These are phyloP conservation scores for Fragaria iinumae DNA, from an alignment of 306 rosid species.

Conservation along the genomic window DNA sequence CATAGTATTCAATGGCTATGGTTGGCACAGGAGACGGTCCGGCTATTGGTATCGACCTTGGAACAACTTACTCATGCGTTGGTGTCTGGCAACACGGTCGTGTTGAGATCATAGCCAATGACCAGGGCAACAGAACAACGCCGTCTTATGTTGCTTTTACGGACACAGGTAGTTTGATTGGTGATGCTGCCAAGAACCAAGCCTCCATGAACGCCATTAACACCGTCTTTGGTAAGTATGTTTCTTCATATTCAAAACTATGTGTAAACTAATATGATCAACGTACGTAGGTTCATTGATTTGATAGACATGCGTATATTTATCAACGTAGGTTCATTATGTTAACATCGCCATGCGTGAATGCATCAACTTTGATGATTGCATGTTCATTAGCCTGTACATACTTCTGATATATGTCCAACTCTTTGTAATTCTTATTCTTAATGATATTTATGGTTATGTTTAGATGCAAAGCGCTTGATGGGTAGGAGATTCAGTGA, in stretches of 20 bases:
- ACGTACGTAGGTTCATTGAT: too few relatives aligned
- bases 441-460: too few relatives aligned
- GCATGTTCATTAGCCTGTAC: too few relatives aligned
- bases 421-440: too few relatives aligned
- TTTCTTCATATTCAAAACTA: too few relatives aligned
- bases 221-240: not conserved
- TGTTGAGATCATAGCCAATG: conserved; percentile 77
- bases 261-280: too few relatives aligned
- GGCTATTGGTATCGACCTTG: not conserved
- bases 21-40: not conserved
- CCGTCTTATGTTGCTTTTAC: conserved; percentile 76
- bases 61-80: conserved; percentile 58
- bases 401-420: too few relatives aligned
- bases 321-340: too few relatives aligned
- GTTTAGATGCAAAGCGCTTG: conserved; percentile 35
- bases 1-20: too few relatives aligned
- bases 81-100: conserved; percentile 86
- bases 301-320: too few relatives aligned
- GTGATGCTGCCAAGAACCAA: conserved; percentile 83
- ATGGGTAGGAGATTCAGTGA: conserved; percentile 37
- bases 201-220: conserved; percentile 49
- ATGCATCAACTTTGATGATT: too few relatives aligned
- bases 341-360: too few relatives aligned
- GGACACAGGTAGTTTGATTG: conserved; percentile 62
- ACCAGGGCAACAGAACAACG: conserved; percentile 78